Conservation (phyloP, 768 basidiomycete species). For the Mycena indigotica region DNA sequence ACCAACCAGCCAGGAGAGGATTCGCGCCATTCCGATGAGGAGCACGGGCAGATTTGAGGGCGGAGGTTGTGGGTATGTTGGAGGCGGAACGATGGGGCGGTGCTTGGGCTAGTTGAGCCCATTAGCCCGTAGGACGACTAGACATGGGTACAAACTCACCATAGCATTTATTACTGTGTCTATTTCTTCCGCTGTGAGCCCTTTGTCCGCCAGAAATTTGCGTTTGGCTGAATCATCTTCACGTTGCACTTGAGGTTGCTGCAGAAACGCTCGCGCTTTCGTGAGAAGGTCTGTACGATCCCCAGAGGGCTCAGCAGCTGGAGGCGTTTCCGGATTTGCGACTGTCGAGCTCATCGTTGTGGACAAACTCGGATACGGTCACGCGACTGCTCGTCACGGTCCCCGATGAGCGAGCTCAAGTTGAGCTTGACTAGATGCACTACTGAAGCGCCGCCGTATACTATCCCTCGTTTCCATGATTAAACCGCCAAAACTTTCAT, state of each 20-base stretch:
- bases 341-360: too few species aligned
- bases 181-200: conserved; percentile 63
- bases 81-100: conserved; percentile 62
- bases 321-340: too few species aligned
- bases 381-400: too few species aligned
- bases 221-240: conserved; percentile 61
- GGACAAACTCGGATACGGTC: too few species aligned
- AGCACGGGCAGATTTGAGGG: conserved; percentile 72
- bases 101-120: not conserved
- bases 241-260: conserved; percentile 62
- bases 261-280: conserved; percentile 65
- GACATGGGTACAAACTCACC: conserved; percentile 51
- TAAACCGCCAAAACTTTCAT: too few species aligned
- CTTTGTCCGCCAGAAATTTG: conserved; percentile 70
- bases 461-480: too few species aligned
- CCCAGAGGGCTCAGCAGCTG: conserved; percentile 5
- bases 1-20: conserved; percentile 70
- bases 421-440: too few species aligned
- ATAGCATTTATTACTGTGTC: conserved; percentile 55
- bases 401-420: too few species aligned
- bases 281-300: conserved; percentile 48
- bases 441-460: too few species aligned
- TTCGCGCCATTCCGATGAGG: conserved; percentile 59
- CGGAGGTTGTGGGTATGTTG: conserved; percentile 70
- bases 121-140: not conserved